Percentiles rank a stretch among this genome's conserved stretches.
Evolutionary conservation across 805 yeast genomes (phyloP).

Genomic region (Starmerella etchellsii): DNA sequence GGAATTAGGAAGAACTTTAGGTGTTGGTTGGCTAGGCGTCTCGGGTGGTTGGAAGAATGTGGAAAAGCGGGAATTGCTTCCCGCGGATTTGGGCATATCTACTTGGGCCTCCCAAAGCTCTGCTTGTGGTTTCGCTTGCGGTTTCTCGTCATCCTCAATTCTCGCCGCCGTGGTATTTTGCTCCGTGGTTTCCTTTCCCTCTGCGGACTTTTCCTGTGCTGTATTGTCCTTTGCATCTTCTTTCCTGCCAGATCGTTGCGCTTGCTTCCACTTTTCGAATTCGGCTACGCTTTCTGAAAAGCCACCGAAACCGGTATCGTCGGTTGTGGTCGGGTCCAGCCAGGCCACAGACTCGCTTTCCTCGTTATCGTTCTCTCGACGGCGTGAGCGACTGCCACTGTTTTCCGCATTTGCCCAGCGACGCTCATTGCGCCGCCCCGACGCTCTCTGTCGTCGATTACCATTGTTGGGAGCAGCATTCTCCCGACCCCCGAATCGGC

Average conservation of each 20-base stretch:
- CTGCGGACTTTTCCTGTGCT: background rate
- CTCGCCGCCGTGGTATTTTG: conserved; percentile 2
- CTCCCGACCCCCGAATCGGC: background rate
- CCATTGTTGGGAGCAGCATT: background rate
- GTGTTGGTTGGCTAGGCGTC: background rate
- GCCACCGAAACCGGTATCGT: conserved; percentile 9
- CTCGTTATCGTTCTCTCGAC: conserved; percentile 3
- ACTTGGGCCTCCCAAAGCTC: background rate
- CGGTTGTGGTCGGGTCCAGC: conserved; percentile 15
- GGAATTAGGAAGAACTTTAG: background rate
- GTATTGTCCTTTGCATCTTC: background rate
- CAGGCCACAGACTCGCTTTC: conserved; percentile 9
- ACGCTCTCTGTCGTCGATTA: background rate
- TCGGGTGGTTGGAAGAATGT: conserved; percentile 14
- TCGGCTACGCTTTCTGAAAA: conserved; percentile 16
- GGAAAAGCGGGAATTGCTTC: conserved; percentile 16
- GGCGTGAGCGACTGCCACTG: conserved; percentile 3
- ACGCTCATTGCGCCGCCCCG: conserved; percentile 3
- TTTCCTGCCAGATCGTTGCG: conserved; percentile 3
- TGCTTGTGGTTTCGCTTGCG: too few species aligned
- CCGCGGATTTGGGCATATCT: background rate
- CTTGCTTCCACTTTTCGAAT: conserved; percentile 22
- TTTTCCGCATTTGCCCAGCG: conserved; percentile 5
- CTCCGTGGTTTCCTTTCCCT: background rate
- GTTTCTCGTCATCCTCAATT: too few species aligned